Base-by-base conservation (phyloP, 2,329 filamentous ascomycete species). In the Botrytis byssoidea region DNA sequence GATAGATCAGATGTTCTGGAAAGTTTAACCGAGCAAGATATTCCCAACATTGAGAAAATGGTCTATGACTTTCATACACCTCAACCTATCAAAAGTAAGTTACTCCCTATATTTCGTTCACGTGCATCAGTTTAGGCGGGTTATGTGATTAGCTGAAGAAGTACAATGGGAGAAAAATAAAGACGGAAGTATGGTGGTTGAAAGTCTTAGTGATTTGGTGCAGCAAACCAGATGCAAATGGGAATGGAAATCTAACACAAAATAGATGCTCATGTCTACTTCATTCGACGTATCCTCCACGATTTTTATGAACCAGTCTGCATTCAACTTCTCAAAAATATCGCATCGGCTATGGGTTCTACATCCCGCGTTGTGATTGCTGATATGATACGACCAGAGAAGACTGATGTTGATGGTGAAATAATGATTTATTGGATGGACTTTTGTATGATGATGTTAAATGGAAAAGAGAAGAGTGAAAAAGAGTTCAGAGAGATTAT, bases 31-130 rank as follows among this genome's bases (percentile, higher is more conserved):
- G 55, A 65, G 40, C 74, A 78, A 32, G 74, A 77, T n/a, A 75
- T 80, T 20, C 77, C 77, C 0, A 76, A 75, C 16, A 77, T 80
- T 32, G 77, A 79, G 51, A 77, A 76, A 67, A 80, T 80, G 74
- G 40, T 73, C 29, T 79, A 80, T 69, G 77, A 81, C 65, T 80
- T 81, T 64, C 80, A 78, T 63, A 76, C 77, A 5, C 75, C 75
- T 3, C 79, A 81, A 46, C 79, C 79, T 14, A 71, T 81, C 12
- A 77, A 78, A 71, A 75, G 78, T 79, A 74, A 70, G 29, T 63
- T 10, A 8, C 4, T 22, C 60, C 1, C 10, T n/a, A 14, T 7
- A 4, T n/a, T n/a, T 51, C 25, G 1, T 51, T 51, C 48, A n/a
- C 4, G 25, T 16, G 25, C 10, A 51, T 51, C 12, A 25, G 5